Percentiles rank a stretch among this genome's conserved stretches.
Evolutionary conservation across 2,329 filamentous ascomycete genomes (phyloP).

Genomic region (Plenodomus biglobosus): DNA sequence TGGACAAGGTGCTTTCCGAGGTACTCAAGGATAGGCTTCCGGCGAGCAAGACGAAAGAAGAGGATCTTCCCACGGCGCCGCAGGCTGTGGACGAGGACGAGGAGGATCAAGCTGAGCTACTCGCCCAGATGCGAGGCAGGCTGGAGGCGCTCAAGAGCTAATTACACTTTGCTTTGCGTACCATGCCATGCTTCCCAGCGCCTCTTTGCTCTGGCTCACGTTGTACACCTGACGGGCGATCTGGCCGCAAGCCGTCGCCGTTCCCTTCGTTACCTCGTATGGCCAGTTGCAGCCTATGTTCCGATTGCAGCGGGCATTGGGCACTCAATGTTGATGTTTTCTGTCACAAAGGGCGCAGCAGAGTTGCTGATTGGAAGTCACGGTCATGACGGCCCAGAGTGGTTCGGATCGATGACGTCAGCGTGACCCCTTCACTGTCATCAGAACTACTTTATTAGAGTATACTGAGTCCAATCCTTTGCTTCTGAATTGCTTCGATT

Average conservation of each 20-base stretch:
- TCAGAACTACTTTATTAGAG: not conserved
- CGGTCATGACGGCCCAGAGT: no score
- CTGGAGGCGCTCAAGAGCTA: slow-evolving; percentile 89
- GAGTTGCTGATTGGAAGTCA: no score
- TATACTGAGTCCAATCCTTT: not conserved
- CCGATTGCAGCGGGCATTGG: no score
- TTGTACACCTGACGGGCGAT: not conserved
- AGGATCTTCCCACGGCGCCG: slow-evolving; percentile 55
- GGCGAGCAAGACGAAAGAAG: slow-evolving; percentile 61
- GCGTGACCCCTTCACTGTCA: not conserved
- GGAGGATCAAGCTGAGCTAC: slow-evolving; percentile 83
- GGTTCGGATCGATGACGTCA: not conserved
- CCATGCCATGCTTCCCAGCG: no score
- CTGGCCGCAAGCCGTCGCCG: no score
- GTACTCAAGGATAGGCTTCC: slow-evolving; percentile 81
- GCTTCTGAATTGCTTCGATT: not conserved
- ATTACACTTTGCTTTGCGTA: slow-evolving; percentile 14
- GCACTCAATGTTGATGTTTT: no score
- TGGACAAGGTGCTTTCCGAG: slow-evolving; percentile 90
- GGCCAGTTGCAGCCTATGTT: no score
- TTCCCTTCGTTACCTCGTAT: no score
- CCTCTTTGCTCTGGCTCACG: not conserved
- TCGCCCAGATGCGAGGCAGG: slow-evolving; percentile 91
- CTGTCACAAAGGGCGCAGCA: no score
- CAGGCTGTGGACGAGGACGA: slow-evolving; percentile 71